A percentile compares a stretch with the other conserved stretches of the same genome.
Conservation (phyloP, 176 grass and related monocot genomes). For the Paspalum notatum region DNA sequence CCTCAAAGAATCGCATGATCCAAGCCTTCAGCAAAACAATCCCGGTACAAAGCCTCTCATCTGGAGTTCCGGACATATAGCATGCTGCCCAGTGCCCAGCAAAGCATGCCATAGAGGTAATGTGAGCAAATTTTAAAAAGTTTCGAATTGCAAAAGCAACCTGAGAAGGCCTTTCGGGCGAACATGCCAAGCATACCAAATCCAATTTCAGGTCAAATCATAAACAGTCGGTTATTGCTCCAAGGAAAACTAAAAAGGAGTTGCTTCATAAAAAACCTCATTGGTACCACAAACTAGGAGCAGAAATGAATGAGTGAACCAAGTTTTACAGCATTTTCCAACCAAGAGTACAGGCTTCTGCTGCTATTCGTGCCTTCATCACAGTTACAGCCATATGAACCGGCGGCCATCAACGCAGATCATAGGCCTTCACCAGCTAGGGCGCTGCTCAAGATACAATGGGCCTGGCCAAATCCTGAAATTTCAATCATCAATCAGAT, state of each 20-base stretch:
- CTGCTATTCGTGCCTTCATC: conserved; percentile 27
- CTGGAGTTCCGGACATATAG: not conserved
- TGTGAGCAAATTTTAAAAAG: not conserved
- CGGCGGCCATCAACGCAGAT: conserved; percentile 28
- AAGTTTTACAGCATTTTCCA: conserved; percentile 42
- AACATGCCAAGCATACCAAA: not conserved
- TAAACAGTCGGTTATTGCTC: not conserved
- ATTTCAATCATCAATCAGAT: conserved; percentile 48
- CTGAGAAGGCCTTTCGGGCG: not conserved
- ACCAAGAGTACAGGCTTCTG: conserved; percentile 24
- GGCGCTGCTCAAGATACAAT: conserved; percentile 45
- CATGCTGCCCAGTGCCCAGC: not conserved
- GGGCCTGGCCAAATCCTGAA: conserved; percentile 42
- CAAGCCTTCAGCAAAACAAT: not conserved
- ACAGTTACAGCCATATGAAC: conserved; percentile 45
- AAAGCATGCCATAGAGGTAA: not conserved
- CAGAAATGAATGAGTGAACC: not conserved
- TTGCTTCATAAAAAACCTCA: not conserved
- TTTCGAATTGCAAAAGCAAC: not conserved
- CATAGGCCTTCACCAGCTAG: conserved; percentile 37
- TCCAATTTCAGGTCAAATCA: not conserved
- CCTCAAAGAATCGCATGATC: not conserved
- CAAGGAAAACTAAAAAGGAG: not conserved
- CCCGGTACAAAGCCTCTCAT: not conserved
- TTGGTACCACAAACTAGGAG: not conserved